Evolutionary conservation across 2,329 filamentous ascomycete species (phyloP), one percentile per base, ranked within the genome.

Genomic region (Fusarium longipes): DNA sequence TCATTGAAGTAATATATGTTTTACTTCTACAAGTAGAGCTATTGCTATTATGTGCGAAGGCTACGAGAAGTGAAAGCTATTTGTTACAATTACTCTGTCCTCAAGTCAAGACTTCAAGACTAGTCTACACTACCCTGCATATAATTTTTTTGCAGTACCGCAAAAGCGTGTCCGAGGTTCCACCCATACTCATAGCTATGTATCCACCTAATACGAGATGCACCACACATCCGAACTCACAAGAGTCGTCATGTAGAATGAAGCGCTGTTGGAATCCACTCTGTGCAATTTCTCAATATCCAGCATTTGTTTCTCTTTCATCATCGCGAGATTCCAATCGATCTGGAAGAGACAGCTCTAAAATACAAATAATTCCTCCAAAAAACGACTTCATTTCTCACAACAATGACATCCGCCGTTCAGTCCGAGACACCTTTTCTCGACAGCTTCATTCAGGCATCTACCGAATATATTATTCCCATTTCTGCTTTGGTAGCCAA

Each of bases 401-500:
- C 18, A 8, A 8, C 11, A 40, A 53, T 43, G 49, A 9, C 38
- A 15, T 17, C 24, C 8, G 2, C 0, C 4, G 12, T 1, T 24
- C 14, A 27, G 0, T 2, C 22, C 14, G n/a, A 25, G 0, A 29
- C 38, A 8, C 17, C 11, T 2, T 44, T 42, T 0, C 38, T 57
- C 0, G 18, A 57, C 15, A 11, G 0, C 8, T 55, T 57, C 1
- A 33, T 43, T 0, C 20, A 20, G 6, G 25, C 25, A 20, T 55
- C 49, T 9, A 5, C 54, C 0, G 36, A n/a, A 0, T 57, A 55
- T 1, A n/a, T 55, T 2, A 7, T 56, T 14, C 55, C 50, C 6
- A 0, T 9, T 1, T 0, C 1, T 1, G 32, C 15, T 1, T 14
- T 57, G 0, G 18, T 11, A 38, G 30, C 30, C 7, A 56, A 56